A percentile compares a stretch with the other conserved stretches of the same genome.
Conservation (phyloP, 164 flowering plant genomes). For the Akebia trifoliata region DNA sequence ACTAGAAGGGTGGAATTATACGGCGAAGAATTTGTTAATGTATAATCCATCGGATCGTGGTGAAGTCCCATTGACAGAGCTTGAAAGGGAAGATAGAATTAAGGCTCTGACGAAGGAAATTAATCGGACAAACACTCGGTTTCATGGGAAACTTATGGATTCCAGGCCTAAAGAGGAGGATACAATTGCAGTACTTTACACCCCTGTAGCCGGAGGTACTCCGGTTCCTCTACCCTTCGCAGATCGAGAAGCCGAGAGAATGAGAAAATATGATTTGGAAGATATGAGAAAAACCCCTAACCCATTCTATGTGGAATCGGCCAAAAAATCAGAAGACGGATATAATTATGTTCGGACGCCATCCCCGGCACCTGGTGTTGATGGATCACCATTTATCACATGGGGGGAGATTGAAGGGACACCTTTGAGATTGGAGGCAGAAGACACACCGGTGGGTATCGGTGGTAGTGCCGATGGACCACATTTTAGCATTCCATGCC, state of each 20-base stretch:
- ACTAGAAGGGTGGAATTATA: conserved; percentile 79
- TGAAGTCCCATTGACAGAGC: conserved; percentile 72
- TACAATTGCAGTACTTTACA: conserved; percentile 60
- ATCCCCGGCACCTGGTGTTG: conserved; percentile 88
- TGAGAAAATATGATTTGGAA: conserved; percentile 80
- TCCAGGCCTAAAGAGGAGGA: conserved; percentile 65
- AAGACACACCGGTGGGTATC: conserved; percentile 76
- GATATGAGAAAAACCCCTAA: conserved; percentile 84
- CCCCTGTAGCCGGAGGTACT: conserved; percentile 68
- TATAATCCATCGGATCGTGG: conserved; percentile 73
- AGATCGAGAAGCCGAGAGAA: conserved; percentile 53
- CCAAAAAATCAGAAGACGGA: conserved; percentile 68
- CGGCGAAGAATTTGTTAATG: conserved; percentile 85
- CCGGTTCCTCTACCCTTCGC: conserved; percentile 43
- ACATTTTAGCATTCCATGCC: conserved; percentile 60
- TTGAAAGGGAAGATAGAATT: conserved; percentile 56
- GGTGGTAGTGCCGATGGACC: conserved; percentile 83
- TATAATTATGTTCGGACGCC: conserved; percentile 84
- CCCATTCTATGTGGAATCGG: conserved; percentile 66
- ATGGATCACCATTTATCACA: conserved; percentile 88
- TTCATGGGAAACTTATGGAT: conserved; percentile 67
- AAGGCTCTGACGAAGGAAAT: conserved; percentile 78
- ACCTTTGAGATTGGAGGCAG: conserved; percentile 78
- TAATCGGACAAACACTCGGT: conserved; percentile 49
- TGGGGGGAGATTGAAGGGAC: conserved; percentile 99